phyloP scores from a whole-genome alignment of 1,284 basidiomycete species.

The Stereum hirsutum region DNA sequence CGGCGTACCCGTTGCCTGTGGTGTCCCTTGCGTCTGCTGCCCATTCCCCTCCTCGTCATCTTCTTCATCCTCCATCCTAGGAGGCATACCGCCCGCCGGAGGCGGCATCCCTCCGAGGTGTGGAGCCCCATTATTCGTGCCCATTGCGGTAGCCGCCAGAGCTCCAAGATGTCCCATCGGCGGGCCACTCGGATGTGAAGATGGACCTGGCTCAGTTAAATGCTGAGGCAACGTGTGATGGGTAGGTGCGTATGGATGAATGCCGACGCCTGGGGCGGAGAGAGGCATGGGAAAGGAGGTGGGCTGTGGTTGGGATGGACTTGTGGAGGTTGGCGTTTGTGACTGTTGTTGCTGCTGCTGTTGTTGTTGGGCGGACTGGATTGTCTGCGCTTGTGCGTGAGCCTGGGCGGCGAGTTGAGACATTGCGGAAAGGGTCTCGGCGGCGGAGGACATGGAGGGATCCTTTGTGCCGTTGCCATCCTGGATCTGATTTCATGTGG shows the following conservation, averaged over 20 bases:
- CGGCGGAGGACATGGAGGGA: no score
- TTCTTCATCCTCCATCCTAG: constrained; percentile 29
- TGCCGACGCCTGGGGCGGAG: neutral
- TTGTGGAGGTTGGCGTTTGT: no score
- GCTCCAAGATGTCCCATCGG: constrained; percentile 53
- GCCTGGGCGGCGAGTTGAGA: constrained; percentile 30
- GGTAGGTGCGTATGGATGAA: constrained; percentile 7
- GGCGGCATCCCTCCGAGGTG: neutral
- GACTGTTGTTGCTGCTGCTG: constrained; percentile 21
- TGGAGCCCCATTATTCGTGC: no score
- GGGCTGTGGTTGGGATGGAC: neutral
- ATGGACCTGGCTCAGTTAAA: constrained; percentile 54
- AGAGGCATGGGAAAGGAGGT: neutral
- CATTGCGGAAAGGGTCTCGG: constrained; percentile 54
- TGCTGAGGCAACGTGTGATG: neutral
- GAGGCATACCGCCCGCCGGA: constrained; percentile 8
- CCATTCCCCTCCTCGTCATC: constrained; percentile 26
- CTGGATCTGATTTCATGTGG: no score
- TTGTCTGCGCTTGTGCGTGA: constrained; percentile 11
- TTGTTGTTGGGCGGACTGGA: constrained; percentile 19
- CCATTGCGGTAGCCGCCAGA: constrained; percentile 28
- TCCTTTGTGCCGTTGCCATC: no score
- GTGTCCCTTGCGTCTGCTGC: constrained; percentile 10
- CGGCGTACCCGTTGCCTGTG: constrained; percentile 23
- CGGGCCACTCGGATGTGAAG: constrained; percentile 62